Evolutionary conservation across 2,329 filamentous ascomycete species (phyloP), one percentile per base, ranked within the genome.

Genomic region (Neurospora crassa): DNA sequence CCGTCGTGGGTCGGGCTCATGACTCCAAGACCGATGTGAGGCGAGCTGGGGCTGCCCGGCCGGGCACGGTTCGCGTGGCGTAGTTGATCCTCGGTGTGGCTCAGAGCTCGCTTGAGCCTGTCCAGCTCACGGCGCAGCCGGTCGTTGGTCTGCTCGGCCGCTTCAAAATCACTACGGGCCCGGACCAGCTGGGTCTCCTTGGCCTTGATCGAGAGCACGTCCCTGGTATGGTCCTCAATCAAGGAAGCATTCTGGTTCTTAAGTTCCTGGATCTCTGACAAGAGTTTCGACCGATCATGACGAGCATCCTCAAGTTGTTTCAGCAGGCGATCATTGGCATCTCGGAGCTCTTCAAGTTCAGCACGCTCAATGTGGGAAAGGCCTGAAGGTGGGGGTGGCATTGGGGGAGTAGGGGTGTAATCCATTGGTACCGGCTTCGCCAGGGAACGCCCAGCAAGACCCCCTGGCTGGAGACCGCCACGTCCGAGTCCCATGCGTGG

Each of bases 141-240:
- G 73, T 96, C 92, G 69, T 96, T 94, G 72, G 90, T 91, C 77
- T 94, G 90, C 79, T 97, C 94, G 0, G 94, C 92, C 0, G 92
- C 90, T 79, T 98, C 95, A 41, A 91, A 92, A 78, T 99, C 96
- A 75, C 92, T 94, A 70, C 94, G 88, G 12, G 96, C 94, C 67
- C 96, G 91, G 11, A 98, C 95, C 5, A 99, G 87, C 77, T 99
- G 96, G 3, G 96, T 98, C 81, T 99, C 96, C 81, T 99, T 99
- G 16, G 96, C 96, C 80, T 98, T 98, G 83, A 99, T 96, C 76
- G 94, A 96, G 59, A 99, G 85, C 0, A 97, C 93, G 77, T 99
- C 95, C 68, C 95, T 88, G 0, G 96, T 99, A 80, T 98, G 95
- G 77, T 98, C 95, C 81, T 99, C 96, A 73, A 99, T 99, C 42